A percentile compares a stretch with the other conserved stretches of the same genome.
Conservation (phyloP, 352 stramenopile genomes). For the Pythium aristosporum region DNA sequence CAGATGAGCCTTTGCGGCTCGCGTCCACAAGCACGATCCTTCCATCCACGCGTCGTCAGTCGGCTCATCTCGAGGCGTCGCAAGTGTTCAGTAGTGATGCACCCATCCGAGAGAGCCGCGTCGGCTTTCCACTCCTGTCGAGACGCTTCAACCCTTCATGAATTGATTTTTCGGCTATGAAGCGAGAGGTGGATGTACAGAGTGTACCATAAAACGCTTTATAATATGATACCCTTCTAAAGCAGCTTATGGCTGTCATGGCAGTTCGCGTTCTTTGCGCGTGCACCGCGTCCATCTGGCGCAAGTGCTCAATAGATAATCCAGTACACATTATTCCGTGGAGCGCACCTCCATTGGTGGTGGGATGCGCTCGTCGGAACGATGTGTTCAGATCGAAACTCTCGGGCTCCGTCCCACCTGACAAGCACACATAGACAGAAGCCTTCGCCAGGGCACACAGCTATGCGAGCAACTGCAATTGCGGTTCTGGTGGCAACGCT, state of each 20-base stretch:
- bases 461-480: background rate
- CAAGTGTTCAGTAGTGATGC: too few relatives aligned
- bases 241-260: background rate
- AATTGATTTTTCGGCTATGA: background rate
- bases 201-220: background rate
- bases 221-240: background rate
- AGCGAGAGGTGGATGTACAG: background rate
- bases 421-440: too few relatives aligned
- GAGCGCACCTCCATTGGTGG: too few relatives aligned
- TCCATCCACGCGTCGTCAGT: background rate
- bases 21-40: background rate
- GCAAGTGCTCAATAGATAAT: too few relatives aligned
- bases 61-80: too few relatives aligned
- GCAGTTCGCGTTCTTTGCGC: too few relatives aligned
- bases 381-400: slow-evolving; percentile 4
- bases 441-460: background rate
- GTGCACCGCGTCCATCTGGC: too few relatives aligned
- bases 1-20: background rate
- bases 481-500: background rate
- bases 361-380: background rate
- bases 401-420: background rate
- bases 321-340: too few relatives aligned
- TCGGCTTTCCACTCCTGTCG: background rate
- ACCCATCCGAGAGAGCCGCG: too few relatives aligned
- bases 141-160: background rate